Percentiles rank a stretch among this genome's conserved stretches.
These are phyloP conservation scores for Salix purpurea DNA, from an alignment of 345 rosid species.

Conservation along the genomic window DNA sequence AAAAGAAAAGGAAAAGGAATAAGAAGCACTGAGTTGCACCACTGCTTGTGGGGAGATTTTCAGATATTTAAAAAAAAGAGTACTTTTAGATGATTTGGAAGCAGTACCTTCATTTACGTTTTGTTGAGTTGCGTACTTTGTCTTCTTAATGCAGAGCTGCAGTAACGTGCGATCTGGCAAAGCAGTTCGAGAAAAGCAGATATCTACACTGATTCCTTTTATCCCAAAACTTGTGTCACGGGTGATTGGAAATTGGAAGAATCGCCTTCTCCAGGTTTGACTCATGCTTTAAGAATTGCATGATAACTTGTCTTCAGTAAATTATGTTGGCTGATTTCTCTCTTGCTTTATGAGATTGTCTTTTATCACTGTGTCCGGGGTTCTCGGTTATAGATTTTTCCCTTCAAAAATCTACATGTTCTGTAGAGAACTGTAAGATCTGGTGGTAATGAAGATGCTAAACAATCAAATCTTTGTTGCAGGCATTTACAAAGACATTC, in stretches of 20 bases:
- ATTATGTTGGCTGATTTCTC: neutral
- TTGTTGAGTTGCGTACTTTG: slow-evolving; percentile 9
- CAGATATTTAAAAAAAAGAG: neutral
- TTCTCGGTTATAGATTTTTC: neutral
- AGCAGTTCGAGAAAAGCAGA: slow-evolving; percentile 42
- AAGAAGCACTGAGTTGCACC: neutral
- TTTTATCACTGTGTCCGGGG: neutral
- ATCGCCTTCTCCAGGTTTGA: slow-evolving; percentile 68
- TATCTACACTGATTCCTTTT: slow-evolving; percentile 49
- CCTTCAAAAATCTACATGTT: neutral
- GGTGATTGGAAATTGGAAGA: slow-evolving; percentile 47
- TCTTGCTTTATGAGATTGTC: slow-evolving; percentile 10
- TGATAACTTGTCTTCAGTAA: neutral
- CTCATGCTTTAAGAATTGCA: neutral
- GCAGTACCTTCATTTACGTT: neutral
- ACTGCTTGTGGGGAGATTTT: neutral
- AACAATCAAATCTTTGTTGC: slow-evolving; percentile 23
- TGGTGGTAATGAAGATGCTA: slow-evolving; percentile 1
- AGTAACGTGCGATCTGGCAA: slow-evolving; percentile 38
- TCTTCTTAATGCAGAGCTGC: slow-evolving; percentile 35
- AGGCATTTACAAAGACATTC: slow-evolving; percentile 80
- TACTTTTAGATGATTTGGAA: neutral
- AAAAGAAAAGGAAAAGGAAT: no score
- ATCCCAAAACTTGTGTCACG: slow-evolving; percentile 59
- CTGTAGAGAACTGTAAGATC: slow-evolving; percentile 1